A percentile compares a stretch with the other conserved stretches of the same genome.
Conservation (phyloP, 2,329 filamentous ascomycete species). For the Acrocalymma vagum region DNA sequence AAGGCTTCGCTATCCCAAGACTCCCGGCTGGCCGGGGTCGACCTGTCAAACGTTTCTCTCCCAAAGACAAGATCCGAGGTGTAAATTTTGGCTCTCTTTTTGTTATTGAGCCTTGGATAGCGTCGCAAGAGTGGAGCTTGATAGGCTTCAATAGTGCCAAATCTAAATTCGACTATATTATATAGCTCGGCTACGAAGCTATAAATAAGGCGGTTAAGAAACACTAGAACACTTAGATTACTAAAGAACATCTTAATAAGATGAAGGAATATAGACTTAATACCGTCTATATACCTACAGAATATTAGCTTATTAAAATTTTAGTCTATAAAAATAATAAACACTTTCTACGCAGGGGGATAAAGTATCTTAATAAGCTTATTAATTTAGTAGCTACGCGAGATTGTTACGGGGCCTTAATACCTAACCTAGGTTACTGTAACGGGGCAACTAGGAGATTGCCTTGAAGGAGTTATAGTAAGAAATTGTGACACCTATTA, state of each 20-base stretch:
- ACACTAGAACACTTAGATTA: slow-evolving; percentile 63
- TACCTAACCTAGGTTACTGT: no score
- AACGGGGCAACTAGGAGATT: no score
- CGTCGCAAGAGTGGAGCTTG: slow-evolving; percentile 52
- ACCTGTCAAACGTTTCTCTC: slow-evolving; percentile 15
- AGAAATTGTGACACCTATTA: no score
- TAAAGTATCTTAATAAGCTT: slow-evolving; percentile 57
- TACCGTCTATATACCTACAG: slow-evolving; percentile 63
- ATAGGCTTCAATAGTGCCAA: slow-evolving; percentile 58
- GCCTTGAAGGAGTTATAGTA: no score
- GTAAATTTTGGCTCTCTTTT: slow-evolving; percentile 65
- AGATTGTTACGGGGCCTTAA: slow-evolving; percentile 62
- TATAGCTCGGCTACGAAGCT: slow-evolving; percentile 54
- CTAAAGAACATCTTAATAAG: slow-evolving; percentile 56
- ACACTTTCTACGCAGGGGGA: slow-evolving; percentile 60
- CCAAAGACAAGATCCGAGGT: slow-evolving; percentile 54
- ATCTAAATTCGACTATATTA: slow-evolving; percentile 65
- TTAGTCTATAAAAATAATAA: slow-evolving; percentile 58
- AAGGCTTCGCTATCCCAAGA: slow-evolving; percentile 6
- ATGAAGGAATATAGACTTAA: slow-evolving; percentile 63
- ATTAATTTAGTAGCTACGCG: slow-evolving; percentile 59
- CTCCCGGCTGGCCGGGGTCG: slow-evolving; percentile 22
- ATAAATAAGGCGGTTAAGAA: slow-evolving; percentile 58
- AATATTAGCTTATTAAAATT: slow-evolving; percentile 64
- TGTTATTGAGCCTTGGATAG: slow-evolving; percentile 64